Conservation (phyloP, 345 rosid genomes). For the Erysimum cheiranthoides region DNA sequence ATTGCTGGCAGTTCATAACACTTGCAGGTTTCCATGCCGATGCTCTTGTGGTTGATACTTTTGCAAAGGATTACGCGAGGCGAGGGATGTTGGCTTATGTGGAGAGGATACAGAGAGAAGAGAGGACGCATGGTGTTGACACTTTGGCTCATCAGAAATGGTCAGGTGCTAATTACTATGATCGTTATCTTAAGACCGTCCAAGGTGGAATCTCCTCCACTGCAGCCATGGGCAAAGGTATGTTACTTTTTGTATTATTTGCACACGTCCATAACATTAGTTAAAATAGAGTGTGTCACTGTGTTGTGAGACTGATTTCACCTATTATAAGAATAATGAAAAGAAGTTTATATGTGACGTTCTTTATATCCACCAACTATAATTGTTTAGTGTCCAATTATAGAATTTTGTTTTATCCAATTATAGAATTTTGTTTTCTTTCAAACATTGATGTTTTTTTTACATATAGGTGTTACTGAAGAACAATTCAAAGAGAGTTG, state of each 20-base stretch:
- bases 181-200: slow-evolving; percentile 82
- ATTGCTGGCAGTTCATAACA: slow-evolving; percentile 96
- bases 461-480: slow-evolving; percentile 79
- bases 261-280: background rate
- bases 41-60: slow-evolving; percentile 82
- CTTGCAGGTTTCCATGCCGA: slow-evolving; percentile 94
- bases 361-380: too few relatives aligned
- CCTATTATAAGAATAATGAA: background rate
- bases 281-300: background rate
- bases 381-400: too few relatives aligned
- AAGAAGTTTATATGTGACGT: background rate
- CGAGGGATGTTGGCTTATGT: slow-evolving; percentile 96
- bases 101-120: slow-evolving; percentile 97
- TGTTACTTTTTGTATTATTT: slow-evolving; percentile 9
- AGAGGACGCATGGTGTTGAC: slow-evolving; percentile 90
- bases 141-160: slow-evolving; percentile 98
- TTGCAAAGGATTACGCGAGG: slow-evolving; percentile 77
- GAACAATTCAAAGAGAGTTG: slow-evolving; percentile 95
- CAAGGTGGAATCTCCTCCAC: slow-evolving; percentile 98
- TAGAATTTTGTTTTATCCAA: too few relatives aligned
- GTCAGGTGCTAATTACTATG: slow-evolving; percentile 96
- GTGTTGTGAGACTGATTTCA: background rate
- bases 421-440: background rate
- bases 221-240: slow-evolving; percentile 99
- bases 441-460: background rate